Percentiles rank a stretch among this genome's conserved stretches.
These are phyloP conservation scores for Cupressus sempervirens DNA, from an alignment of 75 land plant genomes.

Conservation along the genomic window DNA sequence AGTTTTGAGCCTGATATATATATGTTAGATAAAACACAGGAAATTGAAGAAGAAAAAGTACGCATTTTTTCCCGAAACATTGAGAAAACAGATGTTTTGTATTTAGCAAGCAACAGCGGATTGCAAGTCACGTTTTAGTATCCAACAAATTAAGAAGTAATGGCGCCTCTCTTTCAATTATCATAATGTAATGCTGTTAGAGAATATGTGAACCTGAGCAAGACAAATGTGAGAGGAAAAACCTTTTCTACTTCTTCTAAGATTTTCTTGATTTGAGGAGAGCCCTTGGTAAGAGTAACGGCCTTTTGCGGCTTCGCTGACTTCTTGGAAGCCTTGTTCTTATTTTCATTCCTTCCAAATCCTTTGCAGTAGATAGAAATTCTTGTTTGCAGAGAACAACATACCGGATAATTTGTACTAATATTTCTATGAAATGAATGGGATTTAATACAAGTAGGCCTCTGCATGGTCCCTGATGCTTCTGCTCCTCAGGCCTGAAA, in stretches of 20 bases:
- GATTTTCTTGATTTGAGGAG: slow-evolving; percentile 13
- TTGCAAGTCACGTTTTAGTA: background rate
- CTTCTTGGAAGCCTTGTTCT: background rate
- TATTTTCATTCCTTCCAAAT: background rate
- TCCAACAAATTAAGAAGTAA: background rate
- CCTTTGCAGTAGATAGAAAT: slow-evolving; percentile 1
- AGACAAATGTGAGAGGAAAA: background rate
- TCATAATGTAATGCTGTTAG: background rate
- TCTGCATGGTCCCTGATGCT: background rate
- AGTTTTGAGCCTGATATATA: too few relatives aligned
- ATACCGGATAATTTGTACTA: background rate
- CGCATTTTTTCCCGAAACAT: background rate
- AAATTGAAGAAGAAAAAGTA: background rate
- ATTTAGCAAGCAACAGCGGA: background rate
- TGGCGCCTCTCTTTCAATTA: background rate
- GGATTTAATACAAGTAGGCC: background rate
- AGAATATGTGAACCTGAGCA: background rate
- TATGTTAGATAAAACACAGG: background rate
- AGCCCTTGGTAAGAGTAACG: background rate
- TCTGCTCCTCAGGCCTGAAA: too few relatives aligned
- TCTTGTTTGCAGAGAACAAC: background rate
- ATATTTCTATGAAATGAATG: background rate
- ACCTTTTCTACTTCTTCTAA: slow-evolving; percentile 20
- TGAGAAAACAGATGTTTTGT: background rate
- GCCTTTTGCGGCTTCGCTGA: slow-evolving; percentile 2